A percentile compares a stretch with the other conserved stretches of the same genome.
phyloP scores from a whole-genome alignment of 257 asterid genomes.

The Jaltomata sinuosa region DNA sequence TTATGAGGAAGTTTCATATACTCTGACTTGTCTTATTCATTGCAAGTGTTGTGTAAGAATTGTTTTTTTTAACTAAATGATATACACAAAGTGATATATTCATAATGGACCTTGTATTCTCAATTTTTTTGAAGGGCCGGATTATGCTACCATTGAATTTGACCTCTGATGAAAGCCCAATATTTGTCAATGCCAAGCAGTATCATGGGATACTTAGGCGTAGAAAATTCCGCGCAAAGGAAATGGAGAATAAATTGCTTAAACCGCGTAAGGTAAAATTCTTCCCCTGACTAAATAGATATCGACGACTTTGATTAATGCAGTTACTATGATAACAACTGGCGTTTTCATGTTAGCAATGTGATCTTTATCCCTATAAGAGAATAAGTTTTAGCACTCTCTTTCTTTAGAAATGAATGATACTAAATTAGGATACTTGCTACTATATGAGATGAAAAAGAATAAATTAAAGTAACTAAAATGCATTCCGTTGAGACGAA shows the following conservation, averaged over 20 bases:
- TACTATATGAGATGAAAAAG: no score
- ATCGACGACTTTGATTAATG: neutral
- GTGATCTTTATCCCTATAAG: neutral
- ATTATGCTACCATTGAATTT: slow-evolving; percentile 9
- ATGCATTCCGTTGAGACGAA: neutral
- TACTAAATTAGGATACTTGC: no score
- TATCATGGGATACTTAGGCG: slow-evolving; percentile 40
- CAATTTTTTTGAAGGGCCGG: neutral
- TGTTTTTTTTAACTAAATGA: no score
- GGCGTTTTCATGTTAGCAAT: neutral
- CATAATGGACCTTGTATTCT: neutral
- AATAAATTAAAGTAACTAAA: neutral
- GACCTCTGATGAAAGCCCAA: slow-evolving; percentile 13
- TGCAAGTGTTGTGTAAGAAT: no score
- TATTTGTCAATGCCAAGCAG: slow-evolving; percentile 54
- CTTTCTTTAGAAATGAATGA: neutral
- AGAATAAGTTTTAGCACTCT: neutral
- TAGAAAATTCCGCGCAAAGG: slow-evolving; percentile 55
- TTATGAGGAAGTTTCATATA: no score
- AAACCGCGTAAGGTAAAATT: slow-evolving; percentile 42
- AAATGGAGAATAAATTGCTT: slow-evolving; percentile 37
- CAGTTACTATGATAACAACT: neutral
- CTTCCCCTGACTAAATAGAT: neutral
- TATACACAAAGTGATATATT: neutral
- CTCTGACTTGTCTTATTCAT: no score